Percentiles rank a stretch among this genome's conserved stretches.
Evolutionary conservation across 129 eudicot genomes (phyloP).

Genomic region (Escallonia rubra): DNA sequence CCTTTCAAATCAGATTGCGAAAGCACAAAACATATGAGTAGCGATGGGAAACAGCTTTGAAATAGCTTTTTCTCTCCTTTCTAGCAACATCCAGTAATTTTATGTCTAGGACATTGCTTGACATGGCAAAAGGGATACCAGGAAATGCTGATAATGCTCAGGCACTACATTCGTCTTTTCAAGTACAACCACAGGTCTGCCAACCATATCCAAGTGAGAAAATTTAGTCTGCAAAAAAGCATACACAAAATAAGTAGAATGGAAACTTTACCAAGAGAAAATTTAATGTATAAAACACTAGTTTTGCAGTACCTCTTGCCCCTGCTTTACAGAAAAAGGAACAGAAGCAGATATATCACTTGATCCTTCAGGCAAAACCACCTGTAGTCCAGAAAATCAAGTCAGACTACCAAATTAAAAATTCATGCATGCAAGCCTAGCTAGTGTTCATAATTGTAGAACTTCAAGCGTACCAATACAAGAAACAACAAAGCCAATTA

Average conservation of each 20-base stretch:
- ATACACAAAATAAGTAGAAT: not conserved
- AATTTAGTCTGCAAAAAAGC: slow-evolving; percentile 47
- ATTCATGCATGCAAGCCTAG: not conserved
- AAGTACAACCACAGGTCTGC: slow-evolving; percentile 81
- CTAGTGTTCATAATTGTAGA: not conserved
- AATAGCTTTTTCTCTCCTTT: not conserved
- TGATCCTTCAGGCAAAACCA: slow-evolving; percentile 93
- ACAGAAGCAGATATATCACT: slow-evolving; percentile 64
- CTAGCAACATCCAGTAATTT: too few species aligned
- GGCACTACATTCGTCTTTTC: slow-evolving; percentile 68
- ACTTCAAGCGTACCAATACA: not conserved
- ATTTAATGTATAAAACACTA: not conserved
- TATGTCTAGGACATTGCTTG: not conserved
- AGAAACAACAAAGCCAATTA: slow-evolving; percentile 1
- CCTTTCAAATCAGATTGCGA: too few species aligned
- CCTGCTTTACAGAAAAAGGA: slow-evolving; percentile 73
- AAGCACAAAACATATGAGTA: not conserved
- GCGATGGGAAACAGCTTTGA: too few species aligned
- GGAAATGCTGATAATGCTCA: slow-evolving; percentile 86
- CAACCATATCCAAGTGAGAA: slow-evolving; percentile 84
- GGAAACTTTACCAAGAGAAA: slow-evolving; percentile 3
- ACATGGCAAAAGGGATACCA: slow-evolving; percentile 41
- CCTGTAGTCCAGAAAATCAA: slow-evolving; percentile 33
- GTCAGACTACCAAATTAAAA: not conserved
- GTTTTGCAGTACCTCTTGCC: slow-evolving; percentile 56